Percentiles rank a stretch among this genome's conserved stretches.
phyloP scores from a whole-genome alignment of 345 rosid species.

The Draba incana region DNA sequence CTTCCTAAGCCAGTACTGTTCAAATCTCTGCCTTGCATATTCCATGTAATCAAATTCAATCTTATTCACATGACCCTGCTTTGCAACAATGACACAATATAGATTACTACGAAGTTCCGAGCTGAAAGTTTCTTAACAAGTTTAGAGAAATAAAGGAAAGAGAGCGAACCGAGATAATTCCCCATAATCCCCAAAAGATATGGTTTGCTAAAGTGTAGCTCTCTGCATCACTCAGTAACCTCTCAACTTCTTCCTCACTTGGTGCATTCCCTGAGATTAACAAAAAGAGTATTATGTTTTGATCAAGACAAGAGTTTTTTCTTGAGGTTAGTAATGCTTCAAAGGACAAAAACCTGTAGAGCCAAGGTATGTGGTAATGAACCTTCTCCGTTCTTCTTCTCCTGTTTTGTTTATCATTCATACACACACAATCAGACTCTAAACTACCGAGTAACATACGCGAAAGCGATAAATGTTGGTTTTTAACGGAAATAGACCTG shows the following conservation, averaged over 20 bases:
- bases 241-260: slow-evolving; percentile 52
- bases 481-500: slow-evolving; percentile 50
- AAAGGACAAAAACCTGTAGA: slow-evolving; percentile 56
- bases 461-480: neutral
- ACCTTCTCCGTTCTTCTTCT: slow-evolving; percentile 68
- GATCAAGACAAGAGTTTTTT: neutral
- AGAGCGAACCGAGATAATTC: slow-evolving; percentile 52
- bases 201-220: slow-evolving; percentile 74
- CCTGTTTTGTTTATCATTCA: slow-evolving; percentile 46
- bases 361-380: slow-evolving; percentile 57
- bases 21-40: slow-evolving; percentile 66
- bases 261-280: slow-evolving; percentile 49
- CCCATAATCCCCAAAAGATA: slow-evolving; percentile 85
- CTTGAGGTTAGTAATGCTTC: slow-evolving; percentile 8
- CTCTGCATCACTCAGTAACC: slow-evolving; percentile 52
- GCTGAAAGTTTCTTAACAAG: neutral
- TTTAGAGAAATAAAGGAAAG: neutral
- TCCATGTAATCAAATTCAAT: slow-evolving; percentile 58
- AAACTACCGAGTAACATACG: neutral
- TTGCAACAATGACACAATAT: slow-evolving; percentile 18
- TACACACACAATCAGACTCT: slow-evolving; percentile 26
- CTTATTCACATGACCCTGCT: slow-evolving; percentile 50
- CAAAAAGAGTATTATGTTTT: neutral
- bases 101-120: slow-evolving; percentile 5
- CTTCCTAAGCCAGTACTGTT: slow-evolving; percentile 58